Evolutionary conservation across 257 asterid species (phyloP), one percentile per base, ranked within the genome.

Genomic region (Nicotiana obtusifolia): DNA sequence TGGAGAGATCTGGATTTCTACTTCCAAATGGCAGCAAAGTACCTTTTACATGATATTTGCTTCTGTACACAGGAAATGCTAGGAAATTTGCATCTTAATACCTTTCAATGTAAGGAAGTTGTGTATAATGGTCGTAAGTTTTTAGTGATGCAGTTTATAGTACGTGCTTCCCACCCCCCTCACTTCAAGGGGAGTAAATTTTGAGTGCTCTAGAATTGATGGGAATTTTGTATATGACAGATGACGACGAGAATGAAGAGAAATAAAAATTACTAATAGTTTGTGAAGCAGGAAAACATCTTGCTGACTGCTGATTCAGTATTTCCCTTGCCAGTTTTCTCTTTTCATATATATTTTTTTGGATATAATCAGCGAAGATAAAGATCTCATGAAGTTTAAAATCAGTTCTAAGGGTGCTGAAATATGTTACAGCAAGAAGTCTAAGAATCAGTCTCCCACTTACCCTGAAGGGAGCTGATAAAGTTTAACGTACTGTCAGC

Each of bases 51-150:
- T 67, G 76, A 81, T 80, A 84, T 81, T 41, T 76, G 68, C 20
- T 54, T 84, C 59, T 80, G 88, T 86, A 82, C 80, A 88, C 87
- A 77, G 80, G 64, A 78, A 82, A 67, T 83, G 84, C 88, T 69
- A 83, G 76, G 86, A 54, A 77, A 75, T 78, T 81, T 83, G 82
- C 76, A 79, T 78, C 78, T 86, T 61, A 67, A 41, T 49, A 68
- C 77, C 82, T 81, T 31, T 77, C 68, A 57, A 59, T 84, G 80
- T 59, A 84, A 77, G 82, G 80, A 84, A 82, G 81, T 33, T 69
- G 75, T 88, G 91, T 86, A 87, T 83, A 89, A 86, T 69, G 85
- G 86, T 82, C 49, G 49, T 41, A 26, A 2, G 33, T 64, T 26
- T 54, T 56, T 57, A 64, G 65, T 79, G 71, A 60, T 57, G 33